phyloP scores from a whole-genome alignment of 495 filamentous ascomycete genomes.

The Aspergillus steynii region DNA sequence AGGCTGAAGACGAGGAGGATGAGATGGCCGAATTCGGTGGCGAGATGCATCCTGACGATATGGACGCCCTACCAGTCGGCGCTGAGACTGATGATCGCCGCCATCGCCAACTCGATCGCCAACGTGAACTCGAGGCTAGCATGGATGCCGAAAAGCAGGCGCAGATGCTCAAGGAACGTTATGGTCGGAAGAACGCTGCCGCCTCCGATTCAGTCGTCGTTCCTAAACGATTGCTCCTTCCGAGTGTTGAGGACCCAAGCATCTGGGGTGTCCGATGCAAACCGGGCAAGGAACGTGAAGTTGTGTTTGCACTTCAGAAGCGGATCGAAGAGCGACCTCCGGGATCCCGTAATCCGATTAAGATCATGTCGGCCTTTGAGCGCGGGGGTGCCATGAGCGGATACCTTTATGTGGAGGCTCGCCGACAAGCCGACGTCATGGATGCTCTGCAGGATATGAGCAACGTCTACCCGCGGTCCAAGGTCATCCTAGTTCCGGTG shows the following conservation, averaged over 20 bases:
- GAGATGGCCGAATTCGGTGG: slow-evolving; percentile 82
- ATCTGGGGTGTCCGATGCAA: slow-evolving; percentile 96
- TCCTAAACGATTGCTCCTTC: slow-evolving; percentile 84
- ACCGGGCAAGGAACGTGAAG: slow-evolving; percentile 90
- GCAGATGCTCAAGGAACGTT: slow-evolving; percentile 78
- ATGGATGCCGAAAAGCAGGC: slow-evolving; percentile 95
- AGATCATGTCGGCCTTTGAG: slow-evolving; percentile 87
- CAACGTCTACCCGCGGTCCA: slow-evolving; percentile 80
- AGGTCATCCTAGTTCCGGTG: slow-evolving; percentile 85
- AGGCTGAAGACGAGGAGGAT: slow-evolving; percentile 85
- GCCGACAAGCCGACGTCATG: slow-evolving; percentile 80
- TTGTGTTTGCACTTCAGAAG: slow-evolving; percentile 81
- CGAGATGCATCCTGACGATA: slow-evolving; percentile 86
- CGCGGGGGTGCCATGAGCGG: slow-evolving; percentile 85
- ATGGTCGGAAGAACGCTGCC: slow-evolving; percentile 64
- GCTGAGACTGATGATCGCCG: slow-evolving; percentile 85
- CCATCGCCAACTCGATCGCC: slow-evolving; percentile 91
- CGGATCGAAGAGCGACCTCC: slow-evolving; percentile 74
- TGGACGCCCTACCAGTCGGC: slow-evolving; percentile 75
- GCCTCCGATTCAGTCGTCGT: slow-evolving; percentile 65
- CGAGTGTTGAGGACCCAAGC: slow-evolving; percentile 90
- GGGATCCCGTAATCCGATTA: slow-evolving; percentile 70
- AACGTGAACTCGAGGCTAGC: slow-evolving; percentile 78
- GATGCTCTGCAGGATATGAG: slow-evolving; percentile 76
- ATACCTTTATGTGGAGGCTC: slow-evolving; percentile 92